Evolutionary conservation across 495 filamentous ascomycete species (phyloP), one percentile per base, ranked within the genome.

Genomic region (Aspergillus homomorphus): DNA sequence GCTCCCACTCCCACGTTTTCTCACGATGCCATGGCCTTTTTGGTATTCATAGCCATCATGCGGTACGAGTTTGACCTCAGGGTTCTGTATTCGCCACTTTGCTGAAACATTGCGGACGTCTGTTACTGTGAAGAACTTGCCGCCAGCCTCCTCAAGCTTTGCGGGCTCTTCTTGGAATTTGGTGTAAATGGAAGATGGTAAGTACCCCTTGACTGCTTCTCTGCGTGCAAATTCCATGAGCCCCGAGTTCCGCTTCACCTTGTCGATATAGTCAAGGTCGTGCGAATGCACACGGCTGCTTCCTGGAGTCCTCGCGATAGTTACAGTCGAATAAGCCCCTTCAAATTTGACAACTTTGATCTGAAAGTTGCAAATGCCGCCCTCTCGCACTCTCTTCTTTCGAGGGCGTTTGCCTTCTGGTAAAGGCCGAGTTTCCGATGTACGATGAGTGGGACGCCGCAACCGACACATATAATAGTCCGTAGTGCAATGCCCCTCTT

Each of bases 381-480:
- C 78, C 65, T 82, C 79, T 44, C 79, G 69, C 8, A 77, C 73
- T 42, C 76, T 71, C 62, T 80, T 82, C 59, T 77, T 81, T 12
- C 79, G 71, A 21, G 77, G 72, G 19, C 75, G 72, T 53, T 80
- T 78, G n/a, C 79, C 79, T 56, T 80, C 77, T n/a, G 76, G 76
- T 28, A 80, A 66, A 23, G 78, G 79, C 16, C 77, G 69, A 19
- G 71, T 72, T 45, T 75, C 75, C 3, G 73, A 74, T 30, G 72
- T 68, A 43, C 72, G 71, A 51, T 76, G 72, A 20, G 73, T 77
- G 43, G 74, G 71, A 42, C 74, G 71, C 57, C 79, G 75, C 60
- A 82, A 56, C 30, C 79, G 76, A 59, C 79, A 82, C 71, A 77
- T 77, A 41, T 80, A 82, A 58, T 80, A 82, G 52, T 82, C 79